Evolutionary conservation across 305 asterid species (phyloP).

Genomic region (Fraxinus sp.): DNA sequence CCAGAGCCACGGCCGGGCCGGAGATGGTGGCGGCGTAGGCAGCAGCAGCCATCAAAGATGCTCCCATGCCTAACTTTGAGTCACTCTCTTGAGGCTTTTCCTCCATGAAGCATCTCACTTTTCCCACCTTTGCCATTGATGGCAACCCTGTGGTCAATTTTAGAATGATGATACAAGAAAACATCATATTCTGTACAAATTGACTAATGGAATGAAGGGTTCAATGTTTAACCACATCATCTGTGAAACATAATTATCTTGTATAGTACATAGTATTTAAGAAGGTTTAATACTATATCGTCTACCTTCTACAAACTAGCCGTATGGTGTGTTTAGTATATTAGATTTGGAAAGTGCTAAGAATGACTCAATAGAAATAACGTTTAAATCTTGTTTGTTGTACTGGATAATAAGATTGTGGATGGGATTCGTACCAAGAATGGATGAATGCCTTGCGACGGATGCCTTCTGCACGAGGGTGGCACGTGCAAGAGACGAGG

Average conservation of each 20-base stretch:
- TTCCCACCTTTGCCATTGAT: conserved; percentile 51
- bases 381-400: background rate
- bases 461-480: conserved; percentile 47
- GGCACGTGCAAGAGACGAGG: conserved; percentile 52
- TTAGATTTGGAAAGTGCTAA: background rate
- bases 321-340: background rate
- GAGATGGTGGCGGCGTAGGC: conserved; percentile 62
- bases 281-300: background rate
- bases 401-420: background rate
- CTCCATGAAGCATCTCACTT: conserved; percentile 63
- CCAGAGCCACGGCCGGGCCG: conserved; percentile 85
- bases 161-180: background rate
- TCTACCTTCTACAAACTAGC: background rate
- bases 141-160: conserved; percentile 52
- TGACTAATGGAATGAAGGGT: background rate
- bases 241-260: background rate
- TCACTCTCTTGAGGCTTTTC: conserved; percentile 41
- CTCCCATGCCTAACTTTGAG: conserved; percentile 56
- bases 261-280: background rate
- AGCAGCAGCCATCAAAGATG: conserved; percentile 53
- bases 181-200: background rate
- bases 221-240: background rate
- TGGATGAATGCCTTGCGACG: conserved; percentile 35
- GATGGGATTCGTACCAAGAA: conserved; percentile 41
- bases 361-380: background rate